Evolutionary conservation across 2,329 filamentous ascomycete species (phyloP), one percentile per base, ranked within the genome.

Genomic region (Anisogramma anomala): DNA sequence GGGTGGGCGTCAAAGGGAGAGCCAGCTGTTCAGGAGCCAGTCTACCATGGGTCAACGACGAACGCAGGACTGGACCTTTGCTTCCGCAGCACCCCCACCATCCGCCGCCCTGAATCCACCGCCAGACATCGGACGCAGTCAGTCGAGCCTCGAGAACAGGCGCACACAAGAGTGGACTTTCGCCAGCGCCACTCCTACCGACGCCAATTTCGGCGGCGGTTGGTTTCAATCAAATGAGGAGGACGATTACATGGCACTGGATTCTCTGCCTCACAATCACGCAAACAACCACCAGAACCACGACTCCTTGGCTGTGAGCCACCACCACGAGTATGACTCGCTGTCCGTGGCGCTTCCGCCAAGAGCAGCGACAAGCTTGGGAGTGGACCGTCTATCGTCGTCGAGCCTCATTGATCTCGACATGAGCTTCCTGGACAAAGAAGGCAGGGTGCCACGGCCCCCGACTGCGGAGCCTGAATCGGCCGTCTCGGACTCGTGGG

Each of bases 391-490:
- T 19, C 52, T 54, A 17, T 63, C 61, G 11, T 49, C 59, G 10
- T 54, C 53, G 33, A 61, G 57, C 35, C 49, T 62, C 37, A 61
- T 60, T 38, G 58, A 61, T 34, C 52, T 61, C 9, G 58, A 61
- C 49, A 56, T 54, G 41, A 54, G 53, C 40, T 47, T 57, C 26
- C 60, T 67, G 0, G 59, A 66, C 32, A 34, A 44, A 3, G 63
- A 66, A 0, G 45, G 45, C 34, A 72, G 77, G 31, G 57, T 64
- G 13, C 65, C 69, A 0, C 64, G 72, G 2, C 74, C 74, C 1
- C 75, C 73, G 4, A 77, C 73, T 0, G 73, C 73, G 7, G 69
- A 76, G 53, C 79, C 75, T 2, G 72, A 77, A 45, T 75, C 45
- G 3, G 41, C 34, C 4, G 31, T 38, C 8, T 44, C 45, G 13